Conservation (phyloP, 768 basidiomycete species). For the Hysterangium stoloniferum region DNA sequence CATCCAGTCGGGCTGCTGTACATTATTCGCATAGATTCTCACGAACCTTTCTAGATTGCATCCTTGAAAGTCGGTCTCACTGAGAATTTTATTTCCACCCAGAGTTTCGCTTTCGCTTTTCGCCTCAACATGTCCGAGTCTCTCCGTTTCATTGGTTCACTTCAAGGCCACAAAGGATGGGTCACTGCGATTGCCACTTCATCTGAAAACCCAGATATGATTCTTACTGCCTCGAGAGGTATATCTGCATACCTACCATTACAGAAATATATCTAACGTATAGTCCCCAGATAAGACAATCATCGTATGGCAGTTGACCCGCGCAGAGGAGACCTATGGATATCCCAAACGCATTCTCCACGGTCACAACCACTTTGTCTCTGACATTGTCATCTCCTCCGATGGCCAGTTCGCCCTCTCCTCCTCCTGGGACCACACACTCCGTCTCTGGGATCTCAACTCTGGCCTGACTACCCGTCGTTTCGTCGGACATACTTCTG, state of each 20-base stretch:
- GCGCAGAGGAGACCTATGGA: constrained; percentile 83
- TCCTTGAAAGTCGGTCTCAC: background rate
- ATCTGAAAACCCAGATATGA: constrained; percentile 98
- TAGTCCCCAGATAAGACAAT: constrained; percentile 85
- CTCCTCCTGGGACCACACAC: constrained; percentile 99
- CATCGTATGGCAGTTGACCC: constrained; percentile 98
- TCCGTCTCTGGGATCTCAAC: constrained; percentile 99
- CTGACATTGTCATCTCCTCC: constrained; percentile 96
- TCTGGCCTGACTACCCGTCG: constrained; percentile 92
- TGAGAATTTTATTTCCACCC: no score
- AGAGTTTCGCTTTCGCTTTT: background rate
- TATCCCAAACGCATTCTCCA: constrained; percentile 96
- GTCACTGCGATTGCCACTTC: constrained; percentile 98
- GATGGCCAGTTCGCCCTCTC: constrained; percentile 99
- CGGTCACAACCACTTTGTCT: constrained; percentile 99
- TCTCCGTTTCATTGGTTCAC: constrained; percentile 84
- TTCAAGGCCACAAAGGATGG: constrained; percentile 94
- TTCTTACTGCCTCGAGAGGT: constrained; percentile 97
- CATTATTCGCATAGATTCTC: constrained; percentile 3
- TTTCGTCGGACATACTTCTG: constrained; percentile 96
- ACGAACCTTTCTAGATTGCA: background rate
- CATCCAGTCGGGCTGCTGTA: constrained; percentile 11
- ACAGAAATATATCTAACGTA: constrained; percentile 21
- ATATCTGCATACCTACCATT: constrained; percentile 22
- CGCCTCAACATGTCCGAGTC: constrained; percentile 62